Base-by-base conservation (phyloP, 176 grass and related monocot species). In the Hyparrhenia diplandra region DNA sequence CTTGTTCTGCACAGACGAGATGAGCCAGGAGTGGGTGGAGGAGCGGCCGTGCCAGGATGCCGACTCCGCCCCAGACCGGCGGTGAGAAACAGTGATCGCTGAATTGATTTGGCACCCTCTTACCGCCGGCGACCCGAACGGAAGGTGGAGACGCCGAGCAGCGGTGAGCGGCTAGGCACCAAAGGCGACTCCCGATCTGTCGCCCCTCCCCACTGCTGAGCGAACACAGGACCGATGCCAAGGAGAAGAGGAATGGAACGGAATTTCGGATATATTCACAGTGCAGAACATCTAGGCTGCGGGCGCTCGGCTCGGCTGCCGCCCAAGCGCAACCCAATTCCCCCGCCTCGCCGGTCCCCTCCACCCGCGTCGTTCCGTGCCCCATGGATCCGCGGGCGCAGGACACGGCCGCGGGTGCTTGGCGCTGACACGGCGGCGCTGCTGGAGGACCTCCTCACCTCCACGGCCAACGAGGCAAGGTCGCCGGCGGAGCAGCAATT, bases 391-490 rank as follows among this genome's bases (percentile, higher is more conserved):
- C 82, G 71, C 71, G 36, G 73, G 58, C 42, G 58, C 37, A 46
- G 8, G 84, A 74, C 39, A 64, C 59, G 69, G 88, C 72, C 71
- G 89, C 78, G 62, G 75, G n/a, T 92, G 49, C 82, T 94, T 34
- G 89, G 92, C 14, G 86, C 87, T 20, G 92, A 94, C 87, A 73
- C 92, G 27, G 78, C 91, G 49, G 73, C 78, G 14, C 86, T 98
- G 18, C 78, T 94, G 11, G 76, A 39, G 8, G 88, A 91, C 45
- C 90, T 94, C 60, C n/a, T n/a, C n/a, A 92, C 88, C 73, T 97
- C 88, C 8, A 83, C 92, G 27, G 86, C 86, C 65, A 98, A 98
- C 88, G 86, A 84, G 61, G 89, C 89, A 58, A 88, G 95, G 29
- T 87, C 92, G 74, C 78, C 71, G 30, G 90, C 90, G 31, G 90